Evolutionary conservation across 805 yeast species (phyloP).

Genomic region (Candida lessepsii): DNA sequence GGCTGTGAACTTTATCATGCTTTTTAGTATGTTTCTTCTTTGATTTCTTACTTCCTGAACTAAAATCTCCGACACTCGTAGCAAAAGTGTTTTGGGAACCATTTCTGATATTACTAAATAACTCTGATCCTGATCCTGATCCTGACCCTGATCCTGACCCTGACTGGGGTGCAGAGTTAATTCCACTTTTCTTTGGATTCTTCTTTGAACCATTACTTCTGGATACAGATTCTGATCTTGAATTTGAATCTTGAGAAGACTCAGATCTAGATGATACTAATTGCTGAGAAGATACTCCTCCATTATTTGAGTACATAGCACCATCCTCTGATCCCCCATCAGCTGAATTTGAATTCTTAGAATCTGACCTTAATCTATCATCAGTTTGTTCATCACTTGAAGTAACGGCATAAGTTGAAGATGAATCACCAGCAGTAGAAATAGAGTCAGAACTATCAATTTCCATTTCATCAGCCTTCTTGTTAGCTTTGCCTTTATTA

Average conservation of each 20-base stretch:
- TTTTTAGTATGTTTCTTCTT: constrained; percentile 7
- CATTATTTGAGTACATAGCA: constrained; percentile 2
- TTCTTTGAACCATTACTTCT: background rate
- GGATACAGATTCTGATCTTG: constrained; percentile 11
- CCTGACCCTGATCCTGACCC: constrained; percentile 3
- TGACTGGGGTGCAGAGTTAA: background rate
- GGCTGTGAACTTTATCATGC: background rate
- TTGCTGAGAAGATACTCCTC: background rate
- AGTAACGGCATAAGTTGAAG: constrained; percentile 12
- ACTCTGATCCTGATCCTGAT: constrained; percentile 12
- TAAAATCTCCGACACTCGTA: constrained; percentile 1
- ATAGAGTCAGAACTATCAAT: constrained; percentile 13
- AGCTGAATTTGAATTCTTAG: constrained; percentile 7
- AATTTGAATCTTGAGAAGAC: constrained; percentile 7
- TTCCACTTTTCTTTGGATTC: background rate
- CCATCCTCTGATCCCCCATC: constrained; percentile 8
- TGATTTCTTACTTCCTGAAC: constrained; percentile 7
- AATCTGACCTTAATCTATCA: constrained; percentile 9
- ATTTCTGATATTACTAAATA: constrained; percentile 8
- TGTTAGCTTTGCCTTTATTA: background rate
- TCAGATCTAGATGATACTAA: constrained; percentile 5
- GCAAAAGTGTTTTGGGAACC: constrained; percentile 8
- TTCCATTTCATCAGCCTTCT: constrained; percentile 11
- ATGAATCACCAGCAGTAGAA: constrained; percentile 13
- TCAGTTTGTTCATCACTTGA: constrained; percentile 16